Percentiles rank a stretch among this genome's conserved stretches.
Conservation (phyloP, 2,329 filamentous ascomycete genomes). For the Colletotrichum gloeosporioides region DNA sequence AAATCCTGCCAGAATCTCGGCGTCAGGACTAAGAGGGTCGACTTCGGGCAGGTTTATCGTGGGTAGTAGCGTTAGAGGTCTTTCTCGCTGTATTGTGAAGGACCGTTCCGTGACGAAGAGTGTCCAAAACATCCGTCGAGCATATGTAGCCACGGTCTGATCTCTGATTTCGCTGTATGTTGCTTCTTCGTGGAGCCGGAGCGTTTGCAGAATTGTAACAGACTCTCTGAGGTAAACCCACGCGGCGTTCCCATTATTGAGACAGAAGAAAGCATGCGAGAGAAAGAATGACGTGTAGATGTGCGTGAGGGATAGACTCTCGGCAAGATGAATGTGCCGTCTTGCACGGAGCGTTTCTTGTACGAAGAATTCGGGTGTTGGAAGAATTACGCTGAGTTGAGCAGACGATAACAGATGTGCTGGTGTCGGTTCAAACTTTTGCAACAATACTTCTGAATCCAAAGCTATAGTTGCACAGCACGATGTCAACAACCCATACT, state of each 20-base stretch:
- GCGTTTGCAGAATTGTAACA: neutral
- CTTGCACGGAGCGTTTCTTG: conserved; percentile 31
- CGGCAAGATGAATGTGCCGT: conserved; percentile 26
- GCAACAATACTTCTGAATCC: conserved; percentile 30
- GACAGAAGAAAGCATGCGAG: conserved; percentile 31
- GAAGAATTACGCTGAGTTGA: conserved; percentile 3
- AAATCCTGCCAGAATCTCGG: conserved; percentile 33
- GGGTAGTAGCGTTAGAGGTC: conserved; percentile 29
- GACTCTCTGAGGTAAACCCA: conserved; percentile 28
- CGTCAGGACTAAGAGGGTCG: conserved; percentile 21
- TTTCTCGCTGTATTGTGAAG: conserved; percentile 34
- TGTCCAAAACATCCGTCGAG: conserved; percentile 32
- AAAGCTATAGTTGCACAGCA: conserved; percentile 33
- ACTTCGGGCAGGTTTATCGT: conserved; percentile 27
- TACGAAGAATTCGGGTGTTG: conserved; percentile 28
- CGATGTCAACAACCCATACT: conserved; percentile 31
- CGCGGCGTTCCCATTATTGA: conserved; percentile 36
- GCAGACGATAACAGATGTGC: neutral
- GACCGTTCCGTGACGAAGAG: conserved; percentile 37
- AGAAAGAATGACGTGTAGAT: conserved; percentile 38
- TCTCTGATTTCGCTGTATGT: neutral
- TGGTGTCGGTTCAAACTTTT: neutral
- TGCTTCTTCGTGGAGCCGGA: neutral
- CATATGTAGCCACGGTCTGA: conserved; percentile 17
- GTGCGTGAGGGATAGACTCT: conserved; percentile 29